Conservation (phyloP, 805 yeast genomes). For the Candida qinlingensis region DNA sequence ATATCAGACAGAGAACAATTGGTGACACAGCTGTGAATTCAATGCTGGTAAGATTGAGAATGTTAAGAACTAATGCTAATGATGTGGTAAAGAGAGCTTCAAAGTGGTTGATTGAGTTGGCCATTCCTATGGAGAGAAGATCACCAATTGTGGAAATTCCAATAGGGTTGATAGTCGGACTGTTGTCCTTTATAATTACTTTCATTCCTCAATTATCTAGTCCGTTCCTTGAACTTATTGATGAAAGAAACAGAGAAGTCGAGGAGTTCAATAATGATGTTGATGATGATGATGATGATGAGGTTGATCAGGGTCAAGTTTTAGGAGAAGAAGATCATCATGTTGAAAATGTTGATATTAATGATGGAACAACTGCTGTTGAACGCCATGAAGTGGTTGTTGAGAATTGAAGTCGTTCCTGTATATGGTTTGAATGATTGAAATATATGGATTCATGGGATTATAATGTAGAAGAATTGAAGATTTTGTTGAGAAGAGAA, state of each 20-base stretch:
- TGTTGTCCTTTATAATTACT: neutral
- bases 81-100: neutral
- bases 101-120: neutral
- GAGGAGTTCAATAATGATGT: neutral
- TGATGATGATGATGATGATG: neutral
- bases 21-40: neutral
- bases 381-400: neutral
- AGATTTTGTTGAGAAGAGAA: no score
- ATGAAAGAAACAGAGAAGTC: neutral
- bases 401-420: no score
- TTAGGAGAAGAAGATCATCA: neutral
- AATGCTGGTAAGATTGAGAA: neutral
- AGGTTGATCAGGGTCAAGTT: neutral
- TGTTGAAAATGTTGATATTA: neutral
- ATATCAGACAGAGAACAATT: neutral
- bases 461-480: no score
- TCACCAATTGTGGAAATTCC: neutral
- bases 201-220: neutral
- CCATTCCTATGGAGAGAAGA: neutral
- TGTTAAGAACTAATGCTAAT: neutral
- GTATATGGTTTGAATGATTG: no score
- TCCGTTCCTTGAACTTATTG: neutral
- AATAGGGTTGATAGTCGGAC: neutral
- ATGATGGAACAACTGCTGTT: slow-evolving; percentile 8
- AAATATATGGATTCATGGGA: no score